Evolutionary conservation across 2,329 filamentous ascomycete genomes (phyloP), one percentile per base, ranked within the genome.

Genomic region (Trichophyton mentagrophytes): DNA sequence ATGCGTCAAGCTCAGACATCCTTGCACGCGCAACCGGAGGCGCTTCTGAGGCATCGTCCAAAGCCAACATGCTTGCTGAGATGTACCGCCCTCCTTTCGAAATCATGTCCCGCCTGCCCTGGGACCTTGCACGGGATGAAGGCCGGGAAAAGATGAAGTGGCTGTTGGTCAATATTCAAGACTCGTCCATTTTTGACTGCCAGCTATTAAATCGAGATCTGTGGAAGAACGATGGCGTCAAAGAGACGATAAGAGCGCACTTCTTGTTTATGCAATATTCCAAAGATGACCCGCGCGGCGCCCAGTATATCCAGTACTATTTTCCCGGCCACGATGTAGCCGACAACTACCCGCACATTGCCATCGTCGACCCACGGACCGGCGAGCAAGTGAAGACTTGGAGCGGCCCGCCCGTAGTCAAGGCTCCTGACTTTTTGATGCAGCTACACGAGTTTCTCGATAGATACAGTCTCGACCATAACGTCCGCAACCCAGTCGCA

Each of bases 311-410:
- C 63, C 88, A 89, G 61, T 95, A 96, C 73, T 99, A 99, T 77
- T 91, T 97, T 70, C 82, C 84, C 60, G 79, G 79, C 49, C 84
- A 88, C 66, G 90, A 95, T 68, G 87, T 87, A 69, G 82, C 85
- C n/a, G 88, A 92, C 69, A 90, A 91, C 67, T 99, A 95, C 71
- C 93, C 93, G 4, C 91, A 99, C 71, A 93, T 97, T 61, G 90
- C 90, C 51, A 96, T 99, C 64, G 85, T 99, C 64, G 93, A 99
- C 68, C 93, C 93, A 1, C 83, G 93, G 62, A 99, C 93, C 0
- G 93, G 93, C 63, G 93, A 99, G 75, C 90, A 96, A 73, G 89
- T 99, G 72, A 99, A 99, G 77, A 83, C 91, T 1, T 97, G 93
- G 92, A 90, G 88, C 13, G 91, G 92, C 1, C 80, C 83, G 7